These are phyloP conservation scores for Pseudogymnoascus sp. DNA, from an alignment of 2,329 filamentous ascomycete genomes.

Conservation along the genomic window DNA sequence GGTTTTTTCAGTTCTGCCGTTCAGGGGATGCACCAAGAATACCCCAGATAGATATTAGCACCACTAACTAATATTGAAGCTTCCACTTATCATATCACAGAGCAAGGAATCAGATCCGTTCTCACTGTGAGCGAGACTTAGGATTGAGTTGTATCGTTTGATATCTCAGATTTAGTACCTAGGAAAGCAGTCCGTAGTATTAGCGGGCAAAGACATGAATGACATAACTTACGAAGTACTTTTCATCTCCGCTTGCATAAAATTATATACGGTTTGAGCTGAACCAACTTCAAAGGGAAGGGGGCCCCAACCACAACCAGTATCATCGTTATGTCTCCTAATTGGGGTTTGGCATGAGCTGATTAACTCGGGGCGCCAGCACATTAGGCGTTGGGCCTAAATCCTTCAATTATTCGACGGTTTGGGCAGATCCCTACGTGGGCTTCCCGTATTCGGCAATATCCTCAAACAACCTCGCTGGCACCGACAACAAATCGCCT, in stretches of 20 bases:
- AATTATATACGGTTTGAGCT: not conserved
- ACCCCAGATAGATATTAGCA: no score
- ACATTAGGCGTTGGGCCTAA: not conserved
- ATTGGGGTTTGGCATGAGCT: no score
- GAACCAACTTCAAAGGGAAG: not conserved
- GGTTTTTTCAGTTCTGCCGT: no score
- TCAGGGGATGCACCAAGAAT: no score
- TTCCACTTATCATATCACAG: no score
- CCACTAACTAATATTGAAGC: no score
- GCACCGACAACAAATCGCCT: not conserved
- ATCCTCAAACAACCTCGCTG: not conserved
- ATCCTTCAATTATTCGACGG: not conserved
- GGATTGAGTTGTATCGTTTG: not conserved
- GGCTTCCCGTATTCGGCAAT: no score
- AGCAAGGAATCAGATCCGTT: not conserved
- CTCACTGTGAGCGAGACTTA: not conserved
- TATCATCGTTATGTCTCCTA: no score
- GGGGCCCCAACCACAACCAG: no score
- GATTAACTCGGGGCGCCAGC: not conserved
- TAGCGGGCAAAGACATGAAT: not conserved
- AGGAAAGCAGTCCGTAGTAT: not conserved
- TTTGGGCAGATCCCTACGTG: not conserved
- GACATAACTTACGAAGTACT: not conserved
- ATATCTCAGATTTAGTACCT: not conserved
- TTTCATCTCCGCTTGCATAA: not conserved